Base-by-base conservation (phyloP, 257 asterid species). In the Penstemon davidsonii region DNA sequence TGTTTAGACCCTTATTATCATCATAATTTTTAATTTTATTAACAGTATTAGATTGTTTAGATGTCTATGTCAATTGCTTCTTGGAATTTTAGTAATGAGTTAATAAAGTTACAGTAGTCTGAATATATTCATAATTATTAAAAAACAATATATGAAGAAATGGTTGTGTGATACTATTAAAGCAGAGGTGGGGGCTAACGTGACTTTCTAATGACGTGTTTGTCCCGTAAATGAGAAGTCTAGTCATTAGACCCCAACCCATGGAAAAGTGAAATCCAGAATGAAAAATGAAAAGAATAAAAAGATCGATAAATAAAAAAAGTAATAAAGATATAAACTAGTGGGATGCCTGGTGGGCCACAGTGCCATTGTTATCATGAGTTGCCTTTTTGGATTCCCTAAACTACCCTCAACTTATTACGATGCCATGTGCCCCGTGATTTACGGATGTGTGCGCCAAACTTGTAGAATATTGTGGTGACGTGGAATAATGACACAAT, bases 341-440 rank as follows among this genome's bases (percentile, higher is more conserved):
- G 8, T 11, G 6, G 36, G 19, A 7, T 3, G 40, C 42, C 12
- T 6, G 11, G 73, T 73, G 82, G 78, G 69, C 70, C 75, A 41
- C 5, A 0, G 3, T 39, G 46, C 41, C 49, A 12, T 12, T 10
- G 5, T n/a, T 10, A 6, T 39, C 18, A 4, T 11, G 11, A 1
- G 5, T 1, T 0, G 6, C 0, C 9, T 37, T 51, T 47, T 19
- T 7, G 15, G 33, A 8, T 44, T 53, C 13, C 51, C 70, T 19
- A 18, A 7, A 45, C 40, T 74, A 60, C 66, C 74, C 74, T 36
- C 4, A 7, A 45, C 18, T 0, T 11, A 33, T 7, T 5, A 5
- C 36, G 36, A 5, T 51, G 59, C 70, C 51, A 15, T 5, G 36
- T 18, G 6, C 53, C 18, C 18, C 0, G 18, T 15, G 18, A 15